Conservation (phyloP, 805 yeast genomes). For the Cyberlindnera mrakii region DNA sequence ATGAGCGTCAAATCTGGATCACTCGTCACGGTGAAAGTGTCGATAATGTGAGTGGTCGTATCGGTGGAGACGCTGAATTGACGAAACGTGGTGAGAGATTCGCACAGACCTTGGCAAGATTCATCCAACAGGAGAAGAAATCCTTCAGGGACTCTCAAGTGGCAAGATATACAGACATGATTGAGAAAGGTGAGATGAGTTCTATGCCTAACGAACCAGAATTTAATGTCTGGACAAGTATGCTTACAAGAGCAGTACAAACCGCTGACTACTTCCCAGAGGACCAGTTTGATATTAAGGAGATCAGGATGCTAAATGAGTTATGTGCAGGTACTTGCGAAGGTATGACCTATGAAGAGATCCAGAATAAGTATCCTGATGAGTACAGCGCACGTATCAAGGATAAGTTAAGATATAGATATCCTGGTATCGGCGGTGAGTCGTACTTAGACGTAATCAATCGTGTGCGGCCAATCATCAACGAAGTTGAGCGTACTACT, state of each 20-base stretch:
- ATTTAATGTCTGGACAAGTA: constrained; percentile 90
- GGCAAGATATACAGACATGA: constrained; percentile 38
- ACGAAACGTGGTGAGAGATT: constrained; percentile 77
- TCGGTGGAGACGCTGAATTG: constrained; percentile 86
- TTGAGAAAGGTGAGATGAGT: constrained; percentile 27
- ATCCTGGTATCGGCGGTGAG: constrained; percentile 98
- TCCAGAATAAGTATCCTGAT: constrained; percentile 61
- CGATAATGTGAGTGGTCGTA: constrained; percentile 78
- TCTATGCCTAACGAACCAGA: constrained; percentile 57
- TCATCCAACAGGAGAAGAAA: constrained; percentile 63
- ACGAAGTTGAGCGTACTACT: constrained; percentile 86
- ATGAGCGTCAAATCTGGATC: constrained; percentile 89
- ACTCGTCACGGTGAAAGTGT: constrained; percentile 91
- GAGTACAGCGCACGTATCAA: constrained; percentile 73
- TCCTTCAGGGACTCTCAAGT: constrained; percentile 63
- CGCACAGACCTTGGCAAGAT: constrained; percentile 64
- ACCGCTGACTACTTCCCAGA: constrained; percentile 77
- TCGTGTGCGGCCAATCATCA: constrained; percentile 81
- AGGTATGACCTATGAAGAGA: constrained; percentile 88
- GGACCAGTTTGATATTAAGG: constrained; percentile 66
- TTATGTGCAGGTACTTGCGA: constrained; percentile 90
- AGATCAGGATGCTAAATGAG: constrained; percentile 90
- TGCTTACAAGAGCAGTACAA: constrained; percentile 72
- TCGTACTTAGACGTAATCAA: constrained; percentile 91
- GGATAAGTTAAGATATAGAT: constrained; percentile 79